Evolutionary conservation across 225 moss, liverwort and hornwort genomes (phyloP).

Genomic region (Pseudisothecium myosuroides): DNA sequence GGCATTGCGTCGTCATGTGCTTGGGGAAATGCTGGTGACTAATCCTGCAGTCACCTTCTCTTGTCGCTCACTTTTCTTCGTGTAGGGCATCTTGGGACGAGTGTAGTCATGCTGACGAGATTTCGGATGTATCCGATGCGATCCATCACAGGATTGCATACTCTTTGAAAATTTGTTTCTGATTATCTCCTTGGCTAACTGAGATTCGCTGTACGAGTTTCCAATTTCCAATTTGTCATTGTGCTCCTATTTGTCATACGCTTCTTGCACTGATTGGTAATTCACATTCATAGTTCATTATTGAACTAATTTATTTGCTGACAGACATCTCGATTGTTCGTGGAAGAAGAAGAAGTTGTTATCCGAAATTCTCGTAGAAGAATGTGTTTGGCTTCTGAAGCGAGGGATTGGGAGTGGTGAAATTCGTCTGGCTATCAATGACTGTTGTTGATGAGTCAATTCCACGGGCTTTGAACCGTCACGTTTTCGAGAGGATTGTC

Average conservation of each 20-base stretch:
- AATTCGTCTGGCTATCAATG: not conserved
- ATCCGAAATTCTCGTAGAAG: not conserved
- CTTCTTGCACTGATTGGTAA: not conserved
- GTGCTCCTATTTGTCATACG: not conserved
- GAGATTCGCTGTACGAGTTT: not conserved
- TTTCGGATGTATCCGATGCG: not conserved
- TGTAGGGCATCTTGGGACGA: not conserved
- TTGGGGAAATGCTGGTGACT: not conserved
- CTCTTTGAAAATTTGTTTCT: not conserved
- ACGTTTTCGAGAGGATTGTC: not conserved
- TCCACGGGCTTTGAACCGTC: slow-evolving; percentile 3
- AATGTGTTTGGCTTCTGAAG: not conserved
- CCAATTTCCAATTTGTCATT: not conserved
- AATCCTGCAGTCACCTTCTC: not conserved
- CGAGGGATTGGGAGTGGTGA: not conserved
- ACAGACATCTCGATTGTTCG: not conserved
- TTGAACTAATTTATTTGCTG: not conserved
- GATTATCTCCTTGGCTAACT: not conserved
- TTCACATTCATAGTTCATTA: not conserved
- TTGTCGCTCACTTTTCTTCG: not conserved
- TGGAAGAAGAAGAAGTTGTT: not conserved
- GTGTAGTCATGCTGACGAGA: not conserved
- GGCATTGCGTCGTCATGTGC: not conserved
- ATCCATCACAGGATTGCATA: not conserved
- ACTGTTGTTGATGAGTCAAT: not conserved